Conservation (phyloP, 495 filamentous ascomycete species). For the Tetracladium marchalianum region DNA sequence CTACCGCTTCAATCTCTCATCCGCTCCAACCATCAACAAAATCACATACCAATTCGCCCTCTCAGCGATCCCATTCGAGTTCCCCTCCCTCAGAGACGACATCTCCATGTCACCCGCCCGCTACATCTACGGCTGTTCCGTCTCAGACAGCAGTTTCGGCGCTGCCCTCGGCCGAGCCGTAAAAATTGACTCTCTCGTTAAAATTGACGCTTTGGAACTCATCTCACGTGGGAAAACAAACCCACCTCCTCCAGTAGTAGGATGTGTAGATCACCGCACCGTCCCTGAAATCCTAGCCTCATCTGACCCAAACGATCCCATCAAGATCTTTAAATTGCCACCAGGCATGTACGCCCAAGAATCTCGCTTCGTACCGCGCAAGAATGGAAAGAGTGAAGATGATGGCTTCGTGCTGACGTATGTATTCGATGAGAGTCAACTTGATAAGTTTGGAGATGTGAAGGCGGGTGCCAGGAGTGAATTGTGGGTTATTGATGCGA, state of each 20-base stretch:
- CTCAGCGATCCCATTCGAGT: constrained; percentile 52
- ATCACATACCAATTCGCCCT: constrained; percentile 54
- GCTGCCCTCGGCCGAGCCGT: constrained; percentile 41
- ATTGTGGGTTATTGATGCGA: constrained; percentile 57
- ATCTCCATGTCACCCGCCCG: constrained; percentile 41
- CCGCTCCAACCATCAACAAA: constrained; percentile 5
- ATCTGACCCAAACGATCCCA: constrained; percentile 36
- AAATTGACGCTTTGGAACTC: constrained; percentile 40
- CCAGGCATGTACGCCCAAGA: constrained; percentile 51
- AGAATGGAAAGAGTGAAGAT: constrained; percentile 21
- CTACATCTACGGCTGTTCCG: constrained; percentile 49
- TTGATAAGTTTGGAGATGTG: constrained; percentile 34
- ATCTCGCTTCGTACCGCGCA: constrained; percentile 47
- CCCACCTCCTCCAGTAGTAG: constrained; percentile 37
- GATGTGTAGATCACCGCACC: constrained; percentile 43
- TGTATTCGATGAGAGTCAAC: constrained; percentile 28
- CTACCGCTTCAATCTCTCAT: constrained; percentile 40
- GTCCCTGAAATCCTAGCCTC: constrained; percentile 32
- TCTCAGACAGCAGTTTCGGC: constrained; percentile 35
- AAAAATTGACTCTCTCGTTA: constrained; percentile 53
- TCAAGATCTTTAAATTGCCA: constrained; percentile 47
- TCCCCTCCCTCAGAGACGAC: constrained; percentile 41
- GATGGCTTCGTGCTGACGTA: constrained; percentile 16
- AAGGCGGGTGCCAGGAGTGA: constrained; percentile 35
- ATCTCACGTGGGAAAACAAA: constrained; percentile 21